These are phyloP conservation scores for Quercus dentata DNA, from an alignment of 306 rosid genomes.

Conservation along the genomic window DNA sequence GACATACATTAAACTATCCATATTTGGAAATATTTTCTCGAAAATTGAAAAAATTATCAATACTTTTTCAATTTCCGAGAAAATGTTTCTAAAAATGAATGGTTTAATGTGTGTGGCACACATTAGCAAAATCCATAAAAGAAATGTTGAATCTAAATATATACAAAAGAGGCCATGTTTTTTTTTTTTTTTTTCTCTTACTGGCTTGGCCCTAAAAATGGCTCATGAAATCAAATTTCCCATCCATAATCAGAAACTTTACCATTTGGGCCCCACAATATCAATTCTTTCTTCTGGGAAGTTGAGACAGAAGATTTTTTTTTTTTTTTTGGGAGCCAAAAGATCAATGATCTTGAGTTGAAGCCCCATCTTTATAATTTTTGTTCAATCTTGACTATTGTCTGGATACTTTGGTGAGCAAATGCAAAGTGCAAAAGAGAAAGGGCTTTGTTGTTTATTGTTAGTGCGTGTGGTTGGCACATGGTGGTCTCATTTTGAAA, in stretches of 20 bases:
- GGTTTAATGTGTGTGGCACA: too few relatives aligned
- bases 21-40: too few relatives aligned
- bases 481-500: too few relatives aligned
- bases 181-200: too few relatives aligned
- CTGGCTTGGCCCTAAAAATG: constrained; percentile 14
- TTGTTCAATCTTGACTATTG: neutral
- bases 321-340: too few relatives aligned
- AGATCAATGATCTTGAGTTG: neutral
- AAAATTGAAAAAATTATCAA: too few relatives aligned
- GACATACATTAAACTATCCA: too few relatives aligned
- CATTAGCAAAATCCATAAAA: neutral
- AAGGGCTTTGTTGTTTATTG: neutral
- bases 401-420: neutral
- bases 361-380: neutral
- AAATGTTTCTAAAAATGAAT: too few relatives aligned
- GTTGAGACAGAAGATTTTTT: neutral
- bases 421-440: neutral
- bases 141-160: neutral
- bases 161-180: too few relatives aligned
- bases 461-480: too few relatives aligned
- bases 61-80: too few relatives aligned
- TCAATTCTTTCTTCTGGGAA: neutral
- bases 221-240: neutral
- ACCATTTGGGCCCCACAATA: constrained; percentile 1
- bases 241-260: neutral